phyloP scores from a whole-genome alignment of 345 rosid genomes.

The Salix caprea region DNA sequence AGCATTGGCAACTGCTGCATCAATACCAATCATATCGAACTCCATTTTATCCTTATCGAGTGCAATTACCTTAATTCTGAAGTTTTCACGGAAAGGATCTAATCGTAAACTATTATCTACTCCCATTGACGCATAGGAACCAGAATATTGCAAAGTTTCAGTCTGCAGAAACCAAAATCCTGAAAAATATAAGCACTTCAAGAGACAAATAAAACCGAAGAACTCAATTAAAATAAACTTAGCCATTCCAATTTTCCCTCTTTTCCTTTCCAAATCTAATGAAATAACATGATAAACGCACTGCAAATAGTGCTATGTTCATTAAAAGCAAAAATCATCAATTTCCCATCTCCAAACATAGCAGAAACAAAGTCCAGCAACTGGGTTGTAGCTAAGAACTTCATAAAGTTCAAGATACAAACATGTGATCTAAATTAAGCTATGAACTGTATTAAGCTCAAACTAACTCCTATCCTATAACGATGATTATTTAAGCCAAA shows the following conservation, averaged over 20 bases:
- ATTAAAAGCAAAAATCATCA: neutral
- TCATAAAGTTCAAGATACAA: too few relatives aligned
- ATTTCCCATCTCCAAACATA: too few relatives aligned
- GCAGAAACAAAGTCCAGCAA: too few relatives aligned
- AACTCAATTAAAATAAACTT: neutral
- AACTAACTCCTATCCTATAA: too few relatives aligned
- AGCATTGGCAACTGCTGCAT: conserved; percentile 81
- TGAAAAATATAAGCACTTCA: neutral
- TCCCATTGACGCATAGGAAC: conserved; percentile 75
- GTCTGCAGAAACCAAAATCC: conserved; percentile 48
- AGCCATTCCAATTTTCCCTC: neutral
- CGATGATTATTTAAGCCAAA: too few relatives aligned
- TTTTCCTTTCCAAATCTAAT: neutral
- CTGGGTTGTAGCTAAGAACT: too few relatives aligned
- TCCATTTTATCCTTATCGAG: conserved; percentile 56
- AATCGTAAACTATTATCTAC: conserved; percentile 59
- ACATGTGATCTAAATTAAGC: too few relatives aligned
- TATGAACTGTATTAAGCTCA: too few relatives aligned
- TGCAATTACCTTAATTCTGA: conserved; percentile 52
- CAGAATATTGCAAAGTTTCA: conserved; percentile 51
- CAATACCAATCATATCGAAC: conserved; percentile 83
- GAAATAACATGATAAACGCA: neutral
- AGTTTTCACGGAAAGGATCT: conserved; percentile 48
- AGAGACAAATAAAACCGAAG: neutral
- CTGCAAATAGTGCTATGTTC: neutral